phyloP scores from a whole-genome alignment of 306 rosid genomes.

The Fragaria vesca region DNA sequence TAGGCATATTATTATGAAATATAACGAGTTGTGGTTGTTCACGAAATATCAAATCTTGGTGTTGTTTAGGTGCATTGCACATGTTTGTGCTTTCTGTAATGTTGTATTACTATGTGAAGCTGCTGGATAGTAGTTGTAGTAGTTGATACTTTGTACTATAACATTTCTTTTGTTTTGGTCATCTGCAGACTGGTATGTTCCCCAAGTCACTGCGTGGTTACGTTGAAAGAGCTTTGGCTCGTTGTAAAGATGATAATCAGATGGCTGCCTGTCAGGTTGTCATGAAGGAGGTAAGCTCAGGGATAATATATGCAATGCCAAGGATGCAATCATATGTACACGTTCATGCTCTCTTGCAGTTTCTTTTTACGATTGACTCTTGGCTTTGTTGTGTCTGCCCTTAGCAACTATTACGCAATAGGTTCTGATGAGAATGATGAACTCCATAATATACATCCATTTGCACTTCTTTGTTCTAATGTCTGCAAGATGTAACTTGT shows the following conservation, averaged over 20 bases:
- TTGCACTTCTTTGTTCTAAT: background rate
- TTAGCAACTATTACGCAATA: background rate
- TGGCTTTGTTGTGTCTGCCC: background rate
- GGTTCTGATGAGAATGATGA: background rate
- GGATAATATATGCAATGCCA: constrained; percentile 15
- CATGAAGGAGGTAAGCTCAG: constrained; percentile 76
- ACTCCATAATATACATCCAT: background rate
- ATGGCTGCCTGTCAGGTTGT: constrained; percentile 78
- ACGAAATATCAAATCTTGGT: background rate
- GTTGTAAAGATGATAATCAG: constrained; percentile 84
- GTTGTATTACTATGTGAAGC: background rate
- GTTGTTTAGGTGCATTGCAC: background rate
- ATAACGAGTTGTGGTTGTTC: background rate
- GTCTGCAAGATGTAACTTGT: constrained; percentile 2
- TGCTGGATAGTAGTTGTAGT: background rate
- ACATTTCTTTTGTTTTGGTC: constrained; percentile 16
- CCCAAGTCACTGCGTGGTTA: constrained; percentile 91
- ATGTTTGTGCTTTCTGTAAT: background rate
- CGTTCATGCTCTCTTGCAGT: background rate
- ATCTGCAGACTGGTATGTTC: constrained; percentile 78
- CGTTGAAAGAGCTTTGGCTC: constrained; percentile 94
- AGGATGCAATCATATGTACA: constrained; percentile 17
- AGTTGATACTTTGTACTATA: background rate
- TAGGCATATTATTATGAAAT: background rate
- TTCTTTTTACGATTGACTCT: background rate